phyloP scores from a whole-genome alignment of 129 eudicot species.

The Escallonia herrerae region DNA sequence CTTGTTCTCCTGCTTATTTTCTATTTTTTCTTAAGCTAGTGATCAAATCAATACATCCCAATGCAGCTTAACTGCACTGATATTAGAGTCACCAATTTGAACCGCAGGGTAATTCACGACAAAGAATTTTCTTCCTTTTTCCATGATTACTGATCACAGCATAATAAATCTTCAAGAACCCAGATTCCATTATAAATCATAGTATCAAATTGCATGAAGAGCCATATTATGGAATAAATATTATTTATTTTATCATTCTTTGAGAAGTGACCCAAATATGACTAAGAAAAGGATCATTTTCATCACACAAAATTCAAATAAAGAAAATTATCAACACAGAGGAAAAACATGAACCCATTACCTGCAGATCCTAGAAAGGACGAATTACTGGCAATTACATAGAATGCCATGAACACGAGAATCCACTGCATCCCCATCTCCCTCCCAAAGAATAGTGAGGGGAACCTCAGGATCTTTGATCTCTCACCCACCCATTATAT shows the following conservation, averaged over 20 bases:
- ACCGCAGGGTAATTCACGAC: too few relatives aligned
- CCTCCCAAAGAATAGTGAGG: conserved; percentile 7
- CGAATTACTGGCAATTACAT: conserved; percentile 30
- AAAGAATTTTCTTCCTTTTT: neutral
- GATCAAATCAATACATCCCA: too few relatives aligned
- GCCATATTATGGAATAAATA: too few relatives aligned
- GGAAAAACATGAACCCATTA: conserved; percentile 24
- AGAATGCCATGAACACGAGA: conserved; percentile 31
- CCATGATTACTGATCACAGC: neutral
- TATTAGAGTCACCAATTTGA: too few relatives aligned
- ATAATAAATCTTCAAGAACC: conserved; percentile 5
- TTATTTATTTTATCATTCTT: too few relatives aligned
- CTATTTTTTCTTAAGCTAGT: too few relatives aligned
- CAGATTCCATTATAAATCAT: neutral
- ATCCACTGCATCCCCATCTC: conserved; percentile 51
- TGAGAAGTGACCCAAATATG: too few relatives aligned
- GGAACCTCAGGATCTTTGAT: conserved; percentile 19
- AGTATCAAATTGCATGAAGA: too few relatives aligned
- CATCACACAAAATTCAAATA: too few relatives aligned
- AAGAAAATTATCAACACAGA: neutral
- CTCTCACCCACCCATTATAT: conserved; percentile 7
- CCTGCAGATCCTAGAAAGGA: conserved; percentile 62
- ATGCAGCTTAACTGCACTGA: too few relatives aligned
- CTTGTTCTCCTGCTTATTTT: too few relatives aligned
- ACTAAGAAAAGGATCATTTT: too few relatives aligned